Base-by-base conservation (phyloP, 2,329 filamentous ascomycete species). In the Colletotrichum caudatum region DNA sequence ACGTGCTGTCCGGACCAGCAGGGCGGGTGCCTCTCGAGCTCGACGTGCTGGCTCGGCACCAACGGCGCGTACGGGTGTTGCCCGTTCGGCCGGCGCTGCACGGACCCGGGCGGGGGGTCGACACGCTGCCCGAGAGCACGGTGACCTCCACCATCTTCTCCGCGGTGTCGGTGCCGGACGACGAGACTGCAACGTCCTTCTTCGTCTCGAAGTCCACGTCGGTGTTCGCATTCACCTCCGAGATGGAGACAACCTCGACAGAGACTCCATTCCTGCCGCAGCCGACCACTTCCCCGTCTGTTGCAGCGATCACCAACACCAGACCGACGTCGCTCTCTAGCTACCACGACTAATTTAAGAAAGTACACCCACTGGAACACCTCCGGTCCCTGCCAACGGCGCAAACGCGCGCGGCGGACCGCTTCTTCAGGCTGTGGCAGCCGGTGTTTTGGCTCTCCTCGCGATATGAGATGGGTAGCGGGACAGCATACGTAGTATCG, bases 61-160 rank as follows among this genome's bases (percentile, higher is more conserved):
- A 79, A 79, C 56, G 66, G 72, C 48, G 39, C 76, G 57, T 79
- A 77, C 51, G 76, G 74, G 4, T 81, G 80, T 75, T 81, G 80
- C 68, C 76, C 76, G 16, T 66, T 73, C 6, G 80, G 79, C 1
- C 64, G 73, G 33, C 56, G 57, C 33, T 80, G 80, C 74, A 64
- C 65, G 48, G 79, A 78, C 12, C 68, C 69, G 3, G 78, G 77
- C 6, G 77, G 76, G 77, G 76, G 41, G 75, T 75, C 16, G 76
- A 63, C 29, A 68, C 73, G 37, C 44, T 23, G 35, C 64, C 57
- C 61, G 69, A 58, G 23, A 33, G 53, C 51, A 61, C 41, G 5
- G 46, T 60, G 29, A 66, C 54, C 26, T 60, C 56, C 11, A 66
- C 64, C 46, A 14, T 50, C n/a, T 39, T 44, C 41, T 50, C 20